Evolutionary conservation across 1,139 yeast genomes (phyloP).

Genomic region (Candida tropicalis): DNA sequence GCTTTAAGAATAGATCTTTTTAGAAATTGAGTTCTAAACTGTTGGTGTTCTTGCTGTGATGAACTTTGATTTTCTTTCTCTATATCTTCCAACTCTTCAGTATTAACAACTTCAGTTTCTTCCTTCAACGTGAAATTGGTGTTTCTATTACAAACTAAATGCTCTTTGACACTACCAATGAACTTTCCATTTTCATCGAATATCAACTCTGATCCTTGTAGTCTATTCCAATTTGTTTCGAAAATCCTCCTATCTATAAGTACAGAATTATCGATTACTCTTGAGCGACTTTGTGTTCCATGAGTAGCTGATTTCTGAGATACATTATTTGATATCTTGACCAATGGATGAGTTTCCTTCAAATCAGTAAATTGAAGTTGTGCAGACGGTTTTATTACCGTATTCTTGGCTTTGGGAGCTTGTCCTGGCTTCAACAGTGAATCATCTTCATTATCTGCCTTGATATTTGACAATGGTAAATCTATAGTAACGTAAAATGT

Average conservation of each 20-base stretch:
- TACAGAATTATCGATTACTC: slow-evolving; percentile 31
- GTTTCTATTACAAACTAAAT: slow-evolving; percentile 34
- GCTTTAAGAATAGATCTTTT: slow-evolving; percentile 33
- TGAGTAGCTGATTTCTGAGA: neutral
- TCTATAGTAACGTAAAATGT: slow-evolving; percentile 45
- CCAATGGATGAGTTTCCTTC: slow-evolving; percentile 35
- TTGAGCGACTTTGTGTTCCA: slow-evolving; percentile 5
- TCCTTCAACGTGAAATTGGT: slow-evolving; percentile 25
- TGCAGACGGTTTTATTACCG: slow-evolving; percentile 43
- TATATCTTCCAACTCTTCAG: slow-evolving; percentile 18
- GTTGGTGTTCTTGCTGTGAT: slow-evolving; percentile 13
- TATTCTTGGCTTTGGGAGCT: slow-evolving; percentile 18
- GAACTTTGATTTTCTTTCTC: slow-evolving; percentile 13
- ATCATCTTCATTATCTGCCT: slow-evolving; percentile 13
- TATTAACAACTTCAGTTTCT: slow-evolving; percentile 17
- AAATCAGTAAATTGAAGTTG: slow-evolving; percentile 44
- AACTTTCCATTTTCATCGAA: slow-evolving; percentile 61
- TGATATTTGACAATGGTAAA: slow-evolving; percentile 32
- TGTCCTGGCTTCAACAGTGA: slow-evolving; percentile 5
- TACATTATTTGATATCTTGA: slow-evolving; percentile 39
- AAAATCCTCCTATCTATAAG: slow-evolving; percentile 53
- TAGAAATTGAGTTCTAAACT: slow-evolving; percentile 26
- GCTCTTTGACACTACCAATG: slow-evolving; percentile 46
- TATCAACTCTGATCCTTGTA: slow-evolving; percentile 81
- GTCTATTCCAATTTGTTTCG: slow-evolving; percentile 75